Evolutionary conservation across 495 filamentous ascomycete species (phyloP).

Genomic region (Trichoderma asperelloides): DNA sequence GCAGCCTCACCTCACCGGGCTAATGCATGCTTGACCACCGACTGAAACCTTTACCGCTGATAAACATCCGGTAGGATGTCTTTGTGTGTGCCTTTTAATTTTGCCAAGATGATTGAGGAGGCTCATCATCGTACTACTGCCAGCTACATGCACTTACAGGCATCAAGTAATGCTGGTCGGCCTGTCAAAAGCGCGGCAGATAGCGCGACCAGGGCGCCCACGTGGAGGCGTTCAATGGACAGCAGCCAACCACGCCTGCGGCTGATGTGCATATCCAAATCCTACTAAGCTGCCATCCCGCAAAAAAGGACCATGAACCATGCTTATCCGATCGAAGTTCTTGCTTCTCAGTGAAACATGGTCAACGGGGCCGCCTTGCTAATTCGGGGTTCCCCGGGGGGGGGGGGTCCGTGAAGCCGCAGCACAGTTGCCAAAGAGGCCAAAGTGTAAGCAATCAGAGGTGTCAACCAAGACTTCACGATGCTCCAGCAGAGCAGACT

Average conservation of each 20-base stretch:
- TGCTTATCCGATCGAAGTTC: background rate
- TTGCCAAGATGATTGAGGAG: background rate
- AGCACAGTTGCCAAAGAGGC: too few relatives aligned
- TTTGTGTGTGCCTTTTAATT: background rate
- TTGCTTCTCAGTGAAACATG: background rate
- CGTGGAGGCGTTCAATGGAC: constrained; percentile 3
- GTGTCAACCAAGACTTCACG: too few relatives aligned
- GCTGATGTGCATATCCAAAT: background rate
- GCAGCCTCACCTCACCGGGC: background rate
- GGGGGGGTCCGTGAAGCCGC: too few relatives aligned
- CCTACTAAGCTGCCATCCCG: background rate
- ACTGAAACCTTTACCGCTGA: constrained; percentile 5
- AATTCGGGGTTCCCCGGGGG: background rate
- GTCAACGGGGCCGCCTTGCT: background rate
- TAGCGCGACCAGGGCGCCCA: background rate
- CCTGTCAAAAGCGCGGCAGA: too few relatives aligned
- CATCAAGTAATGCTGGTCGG: too few relatives aligned
- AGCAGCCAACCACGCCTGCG: background rate
- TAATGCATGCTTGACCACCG: background rate
- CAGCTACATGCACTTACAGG: too few relatives aligned
- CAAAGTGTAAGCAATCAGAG: too few relatives aligned
- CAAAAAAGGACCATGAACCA: background rate
- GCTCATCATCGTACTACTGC: background rate
- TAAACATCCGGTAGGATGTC: background rate
- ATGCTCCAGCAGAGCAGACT: too few relatives aligned